phyloP scores from a whole-genome alignment of 257 asterid species.

The Echites panduratus region DNA sequence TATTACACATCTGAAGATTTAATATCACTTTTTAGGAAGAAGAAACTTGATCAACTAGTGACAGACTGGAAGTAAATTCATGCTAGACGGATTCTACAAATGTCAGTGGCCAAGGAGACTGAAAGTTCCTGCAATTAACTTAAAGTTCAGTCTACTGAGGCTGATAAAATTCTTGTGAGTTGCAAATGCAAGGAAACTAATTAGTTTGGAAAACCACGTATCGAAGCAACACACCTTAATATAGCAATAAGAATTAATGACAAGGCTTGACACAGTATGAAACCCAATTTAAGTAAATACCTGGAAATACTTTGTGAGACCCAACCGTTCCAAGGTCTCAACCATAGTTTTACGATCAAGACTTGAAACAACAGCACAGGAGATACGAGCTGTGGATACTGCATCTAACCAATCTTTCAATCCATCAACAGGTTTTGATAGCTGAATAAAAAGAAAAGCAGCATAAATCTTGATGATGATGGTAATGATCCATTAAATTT shows the following conservation, averaged over 20 bases:
- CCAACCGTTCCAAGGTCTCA: slow-evolving; percentile 69
- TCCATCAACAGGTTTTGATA: slow-evolving; percentile 79
- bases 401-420: slow-evolving; percentile 95
- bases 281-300: slow-evolving; percentile 27
- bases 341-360: slow-evolving; percentile 78
- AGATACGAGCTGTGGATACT: slow-evolving; percentile 76
- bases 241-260: neutral
- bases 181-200: neutral
- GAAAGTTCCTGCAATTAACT: neutral
- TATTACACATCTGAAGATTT: neutral
- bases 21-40: neutral
- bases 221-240: too few relatives aligned
- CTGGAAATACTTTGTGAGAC: slow-evolving; percentile 80
- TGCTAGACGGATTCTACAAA: neutral
- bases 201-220: neutral
- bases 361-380: slow-evolving; percentile 95
- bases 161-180: neutral
- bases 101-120: neutral
- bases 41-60: neutral
- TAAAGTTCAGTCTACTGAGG: neutral
- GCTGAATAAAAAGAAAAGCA: slow-evolving; percentile 30
- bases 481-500: neutral
- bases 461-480: slow-evolving; percentile 3
- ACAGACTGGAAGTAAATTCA: neutral
- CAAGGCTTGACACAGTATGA: neutral